Conservation (phyloP, 768 basidiomycete genomes). For the Podaxis rugospora region DNA sequence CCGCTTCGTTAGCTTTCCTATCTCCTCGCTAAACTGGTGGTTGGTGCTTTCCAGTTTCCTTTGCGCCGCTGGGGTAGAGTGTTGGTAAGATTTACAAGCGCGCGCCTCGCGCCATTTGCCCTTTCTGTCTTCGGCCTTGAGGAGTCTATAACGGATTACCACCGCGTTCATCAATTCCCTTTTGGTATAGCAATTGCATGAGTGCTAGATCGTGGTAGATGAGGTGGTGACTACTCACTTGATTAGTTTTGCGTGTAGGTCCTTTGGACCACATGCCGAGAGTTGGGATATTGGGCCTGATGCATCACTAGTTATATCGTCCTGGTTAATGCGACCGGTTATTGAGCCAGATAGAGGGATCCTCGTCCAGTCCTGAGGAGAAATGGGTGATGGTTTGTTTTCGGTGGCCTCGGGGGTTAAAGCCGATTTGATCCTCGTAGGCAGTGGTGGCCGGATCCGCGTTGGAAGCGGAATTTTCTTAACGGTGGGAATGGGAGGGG, state of each 20-base stretch:
- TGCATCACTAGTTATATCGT: not conserved
- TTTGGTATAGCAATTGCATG: not conserved
- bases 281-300: not conserved
- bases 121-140: conserved; percentile 7
- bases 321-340: not conserved
- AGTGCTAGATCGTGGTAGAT: not conserved
- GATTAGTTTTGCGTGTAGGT: conserved; percentile 4
- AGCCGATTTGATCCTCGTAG: not conserved
- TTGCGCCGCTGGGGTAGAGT: conserved; percentile 9
- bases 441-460: not conserved
- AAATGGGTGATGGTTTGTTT: not conserved
- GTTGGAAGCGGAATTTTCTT: not conserved
- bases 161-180: conserved; percentile 4
- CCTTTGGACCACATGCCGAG: not conserved
- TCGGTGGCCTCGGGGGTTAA: not conserved
- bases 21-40: conserved; percentile 1
- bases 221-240: not conserved
- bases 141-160: not conserved
- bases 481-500: not conserved
- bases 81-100: conserved; percentile 3
- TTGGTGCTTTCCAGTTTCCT: conserved; percentile 9
- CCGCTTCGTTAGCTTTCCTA: not conserved
- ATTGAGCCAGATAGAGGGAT: not conserved
- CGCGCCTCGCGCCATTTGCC: conserved; percentile 9
- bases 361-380: not conserved